Percentiles rank a stretch among this genome's conserved stretches.
These are phyloP conservation scores for Daldinia grandis DNA, from an alignment of 495 filamentous ascomycete species.

Conservation along the genomic window DNA sequence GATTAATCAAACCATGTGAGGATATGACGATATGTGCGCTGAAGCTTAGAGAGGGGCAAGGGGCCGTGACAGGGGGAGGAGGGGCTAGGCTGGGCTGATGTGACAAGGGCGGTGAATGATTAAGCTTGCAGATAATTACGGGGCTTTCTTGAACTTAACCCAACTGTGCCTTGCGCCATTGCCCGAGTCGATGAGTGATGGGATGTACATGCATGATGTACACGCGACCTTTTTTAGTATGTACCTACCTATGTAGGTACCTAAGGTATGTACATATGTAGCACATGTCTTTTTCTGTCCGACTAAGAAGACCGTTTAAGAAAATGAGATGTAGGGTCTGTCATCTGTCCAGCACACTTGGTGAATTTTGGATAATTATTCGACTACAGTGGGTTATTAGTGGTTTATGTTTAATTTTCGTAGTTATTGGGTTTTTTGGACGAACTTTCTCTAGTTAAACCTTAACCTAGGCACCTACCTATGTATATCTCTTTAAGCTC, in stretches of 20 bases:
- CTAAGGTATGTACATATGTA: too few relatives aligned
- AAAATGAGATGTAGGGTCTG: background rate
- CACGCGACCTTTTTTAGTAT: constrained; percentile 34
- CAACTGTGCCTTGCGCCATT: constrained; percentile 33
- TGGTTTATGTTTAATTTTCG: background rate
- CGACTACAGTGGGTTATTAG: background rate
- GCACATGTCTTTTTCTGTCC: constrained; percentile 26
- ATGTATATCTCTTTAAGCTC: too few relatives aligned
- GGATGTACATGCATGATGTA: constrained; percentile 32
- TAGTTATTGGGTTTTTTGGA: background rate
- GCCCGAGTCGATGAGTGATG: constrained; percentile 15
- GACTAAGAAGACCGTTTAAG: background rate
- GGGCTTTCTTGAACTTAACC: background rate
- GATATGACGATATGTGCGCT: constrained; percentile 4
- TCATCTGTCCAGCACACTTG: background rate
- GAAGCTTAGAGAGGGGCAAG: background rate
- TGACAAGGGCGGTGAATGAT: constrained; percentile 39
- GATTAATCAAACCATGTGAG: background rate
- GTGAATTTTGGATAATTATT: background rate
- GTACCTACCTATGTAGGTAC: too few relatives aligned
- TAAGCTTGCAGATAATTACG: constrained; percentile 2
- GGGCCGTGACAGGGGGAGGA: background rate
- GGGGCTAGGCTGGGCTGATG: constrained; percentile 18
- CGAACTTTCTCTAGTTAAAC: background rate
- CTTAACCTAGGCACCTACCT: too few relatives aligned